Evolutionary conservation across 164 flowering plant genomes (phyloP), one percentile per base, ranked within the genome.

Genomic region (Tinospora cordifolia): DNA sequence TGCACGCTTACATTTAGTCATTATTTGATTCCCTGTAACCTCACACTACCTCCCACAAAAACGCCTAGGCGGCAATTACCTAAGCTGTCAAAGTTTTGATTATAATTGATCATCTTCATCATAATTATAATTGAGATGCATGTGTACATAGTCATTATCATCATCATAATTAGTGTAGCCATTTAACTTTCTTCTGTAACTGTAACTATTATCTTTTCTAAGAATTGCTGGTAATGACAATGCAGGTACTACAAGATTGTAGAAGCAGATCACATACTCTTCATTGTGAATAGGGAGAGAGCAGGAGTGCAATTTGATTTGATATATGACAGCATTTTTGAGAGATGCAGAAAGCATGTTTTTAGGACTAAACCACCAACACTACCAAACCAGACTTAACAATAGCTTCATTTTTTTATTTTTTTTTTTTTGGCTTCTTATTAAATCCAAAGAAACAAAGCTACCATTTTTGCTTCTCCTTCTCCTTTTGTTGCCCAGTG

Each of bases 231-330:
- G 8, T 58, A 65, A 12, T 30, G 14, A 39, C 22, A 10, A 30
- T 84, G 85, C 90, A 95, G 99, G 99, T 89, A 92, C 74, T 91
- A 92, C 88, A 95, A 90, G 83, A 83, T 92, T 65, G 87, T 95
- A 54, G 97, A 92, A 82, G 99, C 82, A 0, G 99, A 95, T 81
- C 99, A 92, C 80, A 86, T 95, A 65, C 75, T 89, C 36, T 92
- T 95, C 86, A 87, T 95, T 13, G 82, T 95, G 66, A 91, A 89
- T 66, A 74, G 98, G 46, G 99, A 92, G 74, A 82, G 98, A 77
- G 99, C 98, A 17, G 97, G 99, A 66, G 86, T 87, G 54, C 94
- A 90, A 68, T 95, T 92, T 65, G 98, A 95, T 79, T 73, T 95
- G 49, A 83, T 95, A 57, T 95, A 92, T 25, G 96, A 92, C 71